Evolutionary conservation across 2,329 filamentous ascomycete genomes (phyloP), one percentile per base, ranked within the genome.

Genomic region (Lachnellula arida): DNA sequence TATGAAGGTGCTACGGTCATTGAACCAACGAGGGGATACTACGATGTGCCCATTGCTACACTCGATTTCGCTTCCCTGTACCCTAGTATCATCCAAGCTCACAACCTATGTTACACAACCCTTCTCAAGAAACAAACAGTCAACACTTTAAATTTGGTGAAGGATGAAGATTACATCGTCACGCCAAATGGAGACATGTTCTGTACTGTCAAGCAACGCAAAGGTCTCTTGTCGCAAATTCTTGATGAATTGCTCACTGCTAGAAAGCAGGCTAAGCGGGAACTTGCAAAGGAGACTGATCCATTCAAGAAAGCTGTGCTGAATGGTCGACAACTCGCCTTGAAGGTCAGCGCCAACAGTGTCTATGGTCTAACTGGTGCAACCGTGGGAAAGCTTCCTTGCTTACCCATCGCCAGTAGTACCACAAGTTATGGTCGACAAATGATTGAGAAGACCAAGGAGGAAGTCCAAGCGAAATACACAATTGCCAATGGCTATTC

Each of bases 21-120:
- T 69, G 94, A 99, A 69, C 94, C 94, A 0, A 89, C 86, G 17
- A 85, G 92, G 73, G 91, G 89, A 34, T 99, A 96, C 73, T 97
- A 99, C 72, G 87, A 94, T 67, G 90, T 96, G 25, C 94, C 94
- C 1, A 88, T 99, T 61, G 94, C 94, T 1, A 99, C 94, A 0
- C 86, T 99, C 44, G 94, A 99, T 90, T 99, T 99, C 65, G 94
- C 94, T 5, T 97, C 94, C 34, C 86, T 99, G 61, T 99, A 99
- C 67, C 94, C 94, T 22, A 97, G 92, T 76, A 99, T 99, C 69
- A 99, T 99, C 72, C 93, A 97, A 74, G 94, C 94, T 0, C 94
- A 99, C 75, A 99, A 99, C 65, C 82, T 99, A 22, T 99, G 94
- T 73, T 99, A 99, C 71, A 99, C 94, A 0, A 99, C 94, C 0